Percentiles rank a stretch among this genome's conserved stretches.
Conservation (phyloP, 2,329 filamentous ascomycete species). For the Cercospora sp. region DNA sequence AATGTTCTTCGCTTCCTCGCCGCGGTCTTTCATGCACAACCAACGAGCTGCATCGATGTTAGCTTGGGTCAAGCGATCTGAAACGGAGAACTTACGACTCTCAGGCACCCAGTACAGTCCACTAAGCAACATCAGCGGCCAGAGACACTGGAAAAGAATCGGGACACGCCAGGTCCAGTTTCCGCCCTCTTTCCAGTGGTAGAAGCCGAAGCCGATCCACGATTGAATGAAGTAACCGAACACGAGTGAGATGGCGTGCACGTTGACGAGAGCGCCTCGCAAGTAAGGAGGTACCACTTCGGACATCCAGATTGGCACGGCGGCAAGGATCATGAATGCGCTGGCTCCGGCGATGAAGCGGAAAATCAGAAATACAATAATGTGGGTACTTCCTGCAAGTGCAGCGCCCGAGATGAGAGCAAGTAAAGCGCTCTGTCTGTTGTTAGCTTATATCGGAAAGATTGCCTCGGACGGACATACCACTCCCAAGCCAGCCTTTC, state of each 20-base stretch:
- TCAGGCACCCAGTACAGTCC: constrained; percentile 24
- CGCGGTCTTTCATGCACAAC: constrained; percentile 27
- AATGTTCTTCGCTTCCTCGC: constrained; percentile 27
- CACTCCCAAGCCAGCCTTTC: constrained; percentile 23
- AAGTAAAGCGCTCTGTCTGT: constrained; percentile 25
- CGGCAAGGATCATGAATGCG: constrained; percentile 37
- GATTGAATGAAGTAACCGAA: constrained; percentile 22
- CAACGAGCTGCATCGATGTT: constrained; percentile 27
- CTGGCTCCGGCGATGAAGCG: constrained; percentile 38
- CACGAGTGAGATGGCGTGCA: constrained; percentile 35
- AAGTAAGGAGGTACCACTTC: constrained; percentile 38
- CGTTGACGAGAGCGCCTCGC: constrained; percentile 39
- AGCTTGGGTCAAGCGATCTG: not conserved
- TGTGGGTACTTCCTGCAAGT: constrained; percentile 27
- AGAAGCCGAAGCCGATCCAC: constrained; percentile 27
- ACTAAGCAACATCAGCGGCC: constrained; percentile 20
- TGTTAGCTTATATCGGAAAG: not conserved
- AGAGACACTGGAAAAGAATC: constrained; percentile 22
- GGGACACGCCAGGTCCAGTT: constrained; percentile 24
- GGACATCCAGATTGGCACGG: constrained; percentile 41
- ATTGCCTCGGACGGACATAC: constrained; percentile 1
- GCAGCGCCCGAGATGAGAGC: constrained; percentile 35
- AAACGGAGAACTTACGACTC: constrained; percentile 16
- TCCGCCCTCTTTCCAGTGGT: constrained; percentile 22
- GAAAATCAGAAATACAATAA: constrained; percentile 36